A percentile compares a stretch with the other conserved stretches of the same genome.
These are phyloP conservation scores for Otatea glauca DNA, from an alignment of 176 grass and related monocot species.

Conservation along the genomic window DNA sequence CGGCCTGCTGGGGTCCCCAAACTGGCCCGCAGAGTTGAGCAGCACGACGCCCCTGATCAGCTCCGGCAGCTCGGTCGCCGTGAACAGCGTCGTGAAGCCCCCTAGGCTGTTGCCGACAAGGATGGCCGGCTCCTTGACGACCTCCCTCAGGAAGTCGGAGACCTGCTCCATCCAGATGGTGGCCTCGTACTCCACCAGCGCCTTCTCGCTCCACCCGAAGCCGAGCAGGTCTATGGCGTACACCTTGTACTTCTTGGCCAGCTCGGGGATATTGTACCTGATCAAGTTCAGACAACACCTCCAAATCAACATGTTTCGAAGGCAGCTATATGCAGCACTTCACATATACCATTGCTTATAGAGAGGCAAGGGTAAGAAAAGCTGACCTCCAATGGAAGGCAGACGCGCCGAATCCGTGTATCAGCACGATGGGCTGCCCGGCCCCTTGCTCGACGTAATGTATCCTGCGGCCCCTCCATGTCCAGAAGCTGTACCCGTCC, in stretches of 20 bases:
- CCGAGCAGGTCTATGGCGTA: constrained; percentile 95
- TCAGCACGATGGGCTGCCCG: constrained; percentile 73
- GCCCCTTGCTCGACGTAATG: constrained; percentile 87
- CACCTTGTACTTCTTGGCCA: constrained; percentile 95
- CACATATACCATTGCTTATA: too few species aligned
- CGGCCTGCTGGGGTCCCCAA: constrained; percentile 57
- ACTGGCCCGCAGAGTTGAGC: constrained; percentile 96
- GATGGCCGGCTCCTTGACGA: constrained; percentile 82
- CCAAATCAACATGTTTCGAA: background rate
- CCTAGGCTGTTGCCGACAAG: constrained; percentile 91
- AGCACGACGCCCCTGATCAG: constrained; percentile 72
- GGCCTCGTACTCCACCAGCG: constrained; percentile 89
- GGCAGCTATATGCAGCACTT: too few species aligned
- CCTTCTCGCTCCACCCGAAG: constrained; percentile 98
- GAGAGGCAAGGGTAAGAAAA: too few species aligned
- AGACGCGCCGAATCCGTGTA: constrained; percentile 96
- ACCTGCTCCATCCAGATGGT: constrained; percentile 94
- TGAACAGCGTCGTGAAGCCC: constrained; percentile 80
- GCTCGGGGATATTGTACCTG: constrained; percentile 95
- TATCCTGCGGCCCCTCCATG: constrained; percentile 83
- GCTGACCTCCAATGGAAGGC: constrained; percentile 87
- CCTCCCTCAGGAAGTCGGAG: constrained; percentile 87
- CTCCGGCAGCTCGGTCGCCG: constrained; percentile 68
- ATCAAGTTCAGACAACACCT: background rate
- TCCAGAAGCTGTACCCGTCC: constrained; percentile 96